phyloP scores from a whole-genome alignment of 371 early-diverging fungal species.

The Mucor lusitanicus region DNA sequence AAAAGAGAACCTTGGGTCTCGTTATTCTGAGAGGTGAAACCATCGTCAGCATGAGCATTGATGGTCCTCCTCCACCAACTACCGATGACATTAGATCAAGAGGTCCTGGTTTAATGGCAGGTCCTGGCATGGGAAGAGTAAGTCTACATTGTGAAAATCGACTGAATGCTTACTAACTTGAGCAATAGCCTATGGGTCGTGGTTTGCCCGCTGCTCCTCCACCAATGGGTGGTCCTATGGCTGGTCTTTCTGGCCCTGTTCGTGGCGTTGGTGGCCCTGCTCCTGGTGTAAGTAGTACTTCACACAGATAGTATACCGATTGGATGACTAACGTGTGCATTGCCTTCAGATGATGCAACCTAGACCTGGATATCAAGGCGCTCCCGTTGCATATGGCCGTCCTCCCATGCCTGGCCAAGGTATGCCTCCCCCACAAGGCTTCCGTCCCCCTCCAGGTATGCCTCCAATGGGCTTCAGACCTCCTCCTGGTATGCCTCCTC shows the following conservation, averaged over 20 bases:
- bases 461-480: constrained; percentile 66
- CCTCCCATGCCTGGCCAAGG: constrained; percentile 60
- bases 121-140: constrained; percentile 74
- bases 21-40: constrained; percentile 94
- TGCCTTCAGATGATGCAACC: constrained; percentile 69
- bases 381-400: constrained; percentile 79
- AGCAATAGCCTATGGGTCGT: constrained; percentile 80
- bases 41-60: constrained; percentile 90
- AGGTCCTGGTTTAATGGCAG: constrained; percentile 54
- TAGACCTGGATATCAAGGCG: constrained; percentile 57
- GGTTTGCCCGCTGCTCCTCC: constrained; percentile 85
- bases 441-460: constrained; percentile 62
- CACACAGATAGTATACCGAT: constrained; percentile 7
- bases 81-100: constrained; percentile 61
- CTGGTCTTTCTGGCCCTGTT: constrained; percentile 86
- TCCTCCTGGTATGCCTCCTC: constrained; percentile 41
- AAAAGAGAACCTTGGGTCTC: constrained; percentile 92
- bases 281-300: constrained; percentile 50
- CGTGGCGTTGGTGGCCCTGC: constrained; percentile 94
- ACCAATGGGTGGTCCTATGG: constrained; percentile 53
- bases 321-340: neutral
- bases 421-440: constrained; percentile 59
- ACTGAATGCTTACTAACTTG: neutral
- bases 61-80: constrained; percentile 88
- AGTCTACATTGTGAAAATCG: neutral